Conservation (phyloP, 768 basidiomycete genomes). For the Fistulinella prunicolor region DNA sequence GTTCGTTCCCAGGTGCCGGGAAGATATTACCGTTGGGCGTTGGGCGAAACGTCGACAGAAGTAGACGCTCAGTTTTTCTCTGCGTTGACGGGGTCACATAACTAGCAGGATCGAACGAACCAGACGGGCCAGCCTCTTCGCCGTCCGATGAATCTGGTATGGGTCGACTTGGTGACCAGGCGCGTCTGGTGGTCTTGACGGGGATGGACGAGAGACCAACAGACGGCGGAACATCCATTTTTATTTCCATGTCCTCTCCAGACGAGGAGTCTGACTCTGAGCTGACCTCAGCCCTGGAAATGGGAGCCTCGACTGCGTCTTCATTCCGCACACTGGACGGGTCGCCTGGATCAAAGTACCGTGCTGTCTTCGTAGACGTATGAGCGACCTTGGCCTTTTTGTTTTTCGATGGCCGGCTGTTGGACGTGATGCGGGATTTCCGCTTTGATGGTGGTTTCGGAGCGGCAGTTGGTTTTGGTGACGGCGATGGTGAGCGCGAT, state of each 20-base stretch:
- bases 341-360: conserved; percentile 37
- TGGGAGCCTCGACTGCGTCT: conserved; percentile 32
- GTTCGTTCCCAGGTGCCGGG: conserved; percentile 1
- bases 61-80: conserved; percentile 14
- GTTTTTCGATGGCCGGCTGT: conserved; percentile 19
- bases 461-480: conserved; percentile 6
- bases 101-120: neutral
- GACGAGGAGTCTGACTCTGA: conserved; percentile 31
- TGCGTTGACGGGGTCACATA: neutral
- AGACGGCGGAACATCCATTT: conserved; percentile 14
- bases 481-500: conserved; percentile 9
- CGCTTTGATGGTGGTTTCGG: conserved; percentile 41
- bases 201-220: conserved; percentile 13
- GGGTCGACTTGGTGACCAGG: conserved; percentile 62
- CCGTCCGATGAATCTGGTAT: conserved; percentile 48
- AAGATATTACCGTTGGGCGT: conserved; percentile 38
- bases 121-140: conserved; percentile 29
- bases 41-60: conserved; percentile 53
- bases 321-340: conserved; percentile 29
- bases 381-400: conserved; percentile 32
- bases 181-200: conserved; percentile 29
- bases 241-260: conserved; percentile 23
- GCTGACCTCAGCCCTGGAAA: conserved; percentile 33
- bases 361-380: conserved; percentile 22
- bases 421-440: conserved; percentile 34